Conservation (phyloP, 768 basidiomycete species). For the Russula griseocarnosa region DNA sequence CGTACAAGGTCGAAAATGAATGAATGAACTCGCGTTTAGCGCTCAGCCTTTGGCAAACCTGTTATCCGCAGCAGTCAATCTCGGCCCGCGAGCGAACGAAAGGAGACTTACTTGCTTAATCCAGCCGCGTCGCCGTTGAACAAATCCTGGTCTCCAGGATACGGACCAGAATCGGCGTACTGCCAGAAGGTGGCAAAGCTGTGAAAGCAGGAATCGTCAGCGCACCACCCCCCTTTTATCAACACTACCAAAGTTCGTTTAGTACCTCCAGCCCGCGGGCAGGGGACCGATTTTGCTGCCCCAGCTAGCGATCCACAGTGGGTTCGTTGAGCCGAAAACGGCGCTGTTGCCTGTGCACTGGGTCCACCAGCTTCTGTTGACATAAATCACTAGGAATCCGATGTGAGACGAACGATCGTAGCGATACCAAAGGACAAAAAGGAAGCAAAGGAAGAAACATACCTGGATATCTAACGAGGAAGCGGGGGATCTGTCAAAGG, state of each 20-base stretch:
- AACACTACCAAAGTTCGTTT: neutral
- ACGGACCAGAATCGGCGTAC: conserved; percentile 49
- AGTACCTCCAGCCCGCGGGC: neutral
- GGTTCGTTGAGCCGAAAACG: conserved; percentile 47
- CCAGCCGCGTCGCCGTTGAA: conserved; percentile 39
- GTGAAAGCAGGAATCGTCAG: neutral
- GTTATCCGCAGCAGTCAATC: neutral
- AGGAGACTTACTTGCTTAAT: neutral
- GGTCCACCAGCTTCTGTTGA: conserved; percentile 65
- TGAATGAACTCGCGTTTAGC: neutral
- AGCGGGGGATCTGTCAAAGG: neutral
- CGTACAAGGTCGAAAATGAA: no score
- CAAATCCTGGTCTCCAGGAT: conserved; percentile 43
- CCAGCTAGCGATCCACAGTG: conserved; percentile 35
- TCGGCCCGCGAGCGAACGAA: neutral
- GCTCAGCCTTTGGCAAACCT: neutral
- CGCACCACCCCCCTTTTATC: no score
- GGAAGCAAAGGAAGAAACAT: conserved; percentile 4
- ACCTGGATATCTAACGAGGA: conserved; percentile 42
- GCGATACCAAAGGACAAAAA: neutral
- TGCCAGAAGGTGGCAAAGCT: conserved; percentile 46
- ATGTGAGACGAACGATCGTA: neutral
- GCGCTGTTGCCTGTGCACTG: conserved; percentile 59
- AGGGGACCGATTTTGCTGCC: neutral
- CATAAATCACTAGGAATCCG: conserved; percentile 48